Percentiles rank a stretch among this genome's conserved stretches.
Conservation (phyloP, 148 eudicot species). For the Camellia granthamiana region DNA sequence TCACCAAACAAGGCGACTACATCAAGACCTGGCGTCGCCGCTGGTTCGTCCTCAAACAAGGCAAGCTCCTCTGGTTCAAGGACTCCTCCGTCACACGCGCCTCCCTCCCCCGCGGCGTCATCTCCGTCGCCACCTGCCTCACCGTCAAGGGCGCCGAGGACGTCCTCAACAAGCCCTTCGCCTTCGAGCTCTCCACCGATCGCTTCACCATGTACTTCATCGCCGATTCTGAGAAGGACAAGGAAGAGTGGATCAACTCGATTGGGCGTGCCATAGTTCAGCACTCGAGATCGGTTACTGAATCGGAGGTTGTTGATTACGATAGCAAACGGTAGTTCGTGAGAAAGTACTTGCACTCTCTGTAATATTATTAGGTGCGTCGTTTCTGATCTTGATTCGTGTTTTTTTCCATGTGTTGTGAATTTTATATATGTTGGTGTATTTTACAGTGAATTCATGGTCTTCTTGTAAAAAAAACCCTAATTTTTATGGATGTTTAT, state of each 20-base stretch:
- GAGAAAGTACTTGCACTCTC: neutral
- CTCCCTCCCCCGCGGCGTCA: too few species aligned
- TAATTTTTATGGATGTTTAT: too few species aligned
- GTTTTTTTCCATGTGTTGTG: neutral
- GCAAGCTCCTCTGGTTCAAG: too few species aligned
- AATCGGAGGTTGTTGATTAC: conserved; percentile 53
- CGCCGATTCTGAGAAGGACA: conserved; percentile 78
- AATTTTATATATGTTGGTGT: neutral
- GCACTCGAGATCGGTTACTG: conserved; percentile 68
- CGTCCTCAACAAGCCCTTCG: too few species aligned
- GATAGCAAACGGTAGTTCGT: conserved; percentile 20
- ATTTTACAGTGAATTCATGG: neutral
- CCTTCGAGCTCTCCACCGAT: too few species aligned
- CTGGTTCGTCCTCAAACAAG: too few species aligned
- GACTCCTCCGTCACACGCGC: too few species aligned
- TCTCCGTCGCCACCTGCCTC: too few species aligned
- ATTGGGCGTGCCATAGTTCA: conserved; percentile 81
- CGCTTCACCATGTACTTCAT: conserved; percentile 82
- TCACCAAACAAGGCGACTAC: too few species aligned
- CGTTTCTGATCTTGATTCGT: neutral
- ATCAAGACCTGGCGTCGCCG: too few species aligned
- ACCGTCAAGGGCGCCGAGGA: too few species aligned
- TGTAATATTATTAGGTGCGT: neutral
- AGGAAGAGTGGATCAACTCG: conserved; percentile 86
- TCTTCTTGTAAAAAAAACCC: neutral